phyloP scores from a whole-genome alignment of 1,284 basidiomycete species.

The Fomitiporia mediterranea region DNA sequence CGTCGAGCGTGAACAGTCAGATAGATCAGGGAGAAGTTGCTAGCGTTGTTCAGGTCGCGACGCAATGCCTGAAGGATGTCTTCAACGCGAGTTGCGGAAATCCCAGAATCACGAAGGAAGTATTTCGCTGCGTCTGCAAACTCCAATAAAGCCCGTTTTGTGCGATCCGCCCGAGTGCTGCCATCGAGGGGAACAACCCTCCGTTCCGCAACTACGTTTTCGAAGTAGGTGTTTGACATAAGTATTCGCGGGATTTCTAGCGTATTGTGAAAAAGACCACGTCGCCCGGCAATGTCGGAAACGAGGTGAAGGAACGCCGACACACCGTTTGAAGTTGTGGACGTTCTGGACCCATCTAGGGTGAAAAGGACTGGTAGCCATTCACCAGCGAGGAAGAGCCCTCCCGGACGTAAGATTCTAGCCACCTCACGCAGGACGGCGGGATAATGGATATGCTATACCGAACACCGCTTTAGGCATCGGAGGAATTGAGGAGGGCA shows the following conservation, averaged over 20 bases:
- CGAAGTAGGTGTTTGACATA: constrained; percentile 19
- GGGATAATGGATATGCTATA: constrained; percentile 47
- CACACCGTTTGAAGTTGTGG: constrained; percentile 28
- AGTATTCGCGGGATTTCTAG: constrained; percentile 20
- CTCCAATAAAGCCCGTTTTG: constrained; percentile 27
- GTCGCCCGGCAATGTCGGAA: constrained; percentile 1
- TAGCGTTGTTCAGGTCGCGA: constrained; percentile 37
- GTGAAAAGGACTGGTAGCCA: constrained; percentile 44
- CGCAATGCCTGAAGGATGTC: constrained; percentile 36
- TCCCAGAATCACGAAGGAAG: constrained; percentile 36
- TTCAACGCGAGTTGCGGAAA: constrained; percentile 32
- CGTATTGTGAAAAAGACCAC: constrained; percentile 21
- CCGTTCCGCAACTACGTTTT: constrained; percentile 13
- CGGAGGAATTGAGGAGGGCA: constrained; percentile 4
- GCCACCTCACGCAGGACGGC: constrained; percentile 49
- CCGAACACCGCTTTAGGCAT: constrained; percentile 14
- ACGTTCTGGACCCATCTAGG: constrained; percentile 31
- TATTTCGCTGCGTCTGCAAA: constrained; percentile 35
- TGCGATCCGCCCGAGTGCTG: constrained; percentile 34
- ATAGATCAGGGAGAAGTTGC: constrained; percentile 39
- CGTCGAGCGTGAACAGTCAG: constrained; percentile 34
- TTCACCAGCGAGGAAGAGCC: constrained; percentile 62
- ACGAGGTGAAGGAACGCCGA: not conserved
- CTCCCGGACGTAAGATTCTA: constrained; percentile 57
- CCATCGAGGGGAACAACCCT: constrained; percentile 24